phyloP scores from a whole-genome alignment of 805 yeast species.

The Starmerella bacillaris region DNA sequence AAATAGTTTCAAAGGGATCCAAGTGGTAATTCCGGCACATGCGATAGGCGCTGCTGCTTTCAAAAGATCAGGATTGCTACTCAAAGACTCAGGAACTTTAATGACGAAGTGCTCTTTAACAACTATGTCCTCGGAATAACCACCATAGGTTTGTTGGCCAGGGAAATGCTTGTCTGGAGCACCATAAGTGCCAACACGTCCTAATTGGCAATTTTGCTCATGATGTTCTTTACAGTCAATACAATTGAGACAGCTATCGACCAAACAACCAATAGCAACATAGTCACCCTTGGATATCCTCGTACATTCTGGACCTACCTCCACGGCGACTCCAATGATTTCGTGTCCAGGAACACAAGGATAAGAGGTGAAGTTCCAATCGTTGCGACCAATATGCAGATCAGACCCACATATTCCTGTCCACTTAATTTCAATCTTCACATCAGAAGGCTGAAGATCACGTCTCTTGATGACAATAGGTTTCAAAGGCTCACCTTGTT shows the following conservation, averaged over 20 bases:
- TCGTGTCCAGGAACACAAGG: slow-evolving; percentile 36
- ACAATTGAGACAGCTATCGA: slow-evolving; percentile 44
- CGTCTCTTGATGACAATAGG: slow-evolving; percentile 10
- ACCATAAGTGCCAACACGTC: slow-evolving; percentile 35
- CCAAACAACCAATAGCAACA: slow-evolving; percentile 67
- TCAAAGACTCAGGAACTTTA: slow-evolving; percentile 39
- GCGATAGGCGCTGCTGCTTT: slow-evolving; percentile 50
- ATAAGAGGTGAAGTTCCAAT: slow-evolving; percentile 30
- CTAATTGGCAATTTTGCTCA: slow-evolving; percentile 37
- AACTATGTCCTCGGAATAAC: slow-evolving; percentile 22
- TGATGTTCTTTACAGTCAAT: slow-evolving; percentile 36
- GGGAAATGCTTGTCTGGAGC: slow-evolving; percentile 37
- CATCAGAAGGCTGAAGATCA: slow-evolving; percentile 17
- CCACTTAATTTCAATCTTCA: slow-evolving; percentile 19
- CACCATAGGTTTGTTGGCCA: slow-evolving; percentile 34
- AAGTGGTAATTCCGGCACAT: slow-evolving; percentile 65
- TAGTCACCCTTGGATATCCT: slow-evolving; percentile 45
- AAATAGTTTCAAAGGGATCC: slow-evolving; percentile 39
- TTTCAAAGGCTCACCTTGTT: neutral
- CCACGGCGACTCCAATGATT: slow-evolving; percentile 24
- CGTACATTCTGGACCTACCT: slow-evolving; percentile 38
- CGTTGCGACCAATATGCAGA: slow-evolving; percentile 33
- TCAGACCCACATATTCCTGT: slow-evolving; percentile 42
- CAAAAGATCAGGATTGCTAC: slow-evolving; percentile 20
- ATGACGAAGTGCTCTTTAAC: slow-evolving; percentile 46